Percentiles rank a stretch among this genome's conserved stretches.
Evolutionary conservation across 2,329 filamentous ascomycete species (phyloP).

Genomic region (Arthroderma uncinatum): DNA sequence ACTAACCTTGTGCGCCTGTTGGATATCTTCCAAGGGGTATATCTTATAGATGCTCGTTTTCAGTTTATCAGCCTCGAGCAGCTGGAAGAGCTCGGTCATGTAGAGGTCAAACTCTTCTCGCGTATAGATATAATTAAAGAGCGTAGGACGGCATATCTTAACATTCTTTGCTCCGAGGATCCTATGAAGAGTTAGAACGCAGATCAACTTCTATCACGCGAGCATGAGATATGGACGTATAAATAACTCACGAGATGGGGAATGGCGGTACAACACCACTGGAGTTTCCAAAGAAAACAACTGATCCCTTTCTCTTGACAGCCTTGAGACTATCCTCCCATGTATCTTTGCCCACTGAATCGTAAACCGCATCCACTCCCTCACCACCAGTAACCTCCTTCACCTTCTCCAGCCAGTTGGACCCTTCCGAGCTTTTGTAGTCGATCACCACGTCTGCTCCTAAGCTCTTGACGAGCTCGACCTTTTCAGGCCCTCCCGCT

Average conservation of each 20-base stretch:
- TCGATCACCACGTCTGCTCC: slow-evolving; percentile 64
- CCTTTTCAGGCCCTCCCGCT: slow-evolving; percentile 62
- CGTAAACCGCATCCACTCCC: slow-evolving; percentile 69
- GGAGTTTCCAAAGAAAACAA: slow-evolving; percentile 74
- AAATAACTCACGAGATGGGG: slow-evolving; percentile 45
- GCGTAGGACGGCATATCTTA: slow-evolving; percentile 61
- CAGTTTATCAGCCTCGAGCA: slow-evolving; percentile 58
- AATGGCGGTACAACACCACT: slow-evolving; percentile 66
- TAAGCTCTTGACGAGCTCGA: slow-evolving; percentile 51
- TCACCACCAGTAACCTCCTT: slow-evolving; percentile 71
- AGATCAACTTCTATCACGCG: slow-evolving; percentile 9
- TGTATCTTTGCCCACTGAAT: slow-evolving; percentile 74
- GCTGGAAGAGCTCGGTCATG: slow-evolving; percentile 57
- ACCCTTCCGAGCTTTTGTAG: slow-evolving; percentile 72
- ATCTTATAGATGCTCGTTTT: slow-evolving; percentile 63
- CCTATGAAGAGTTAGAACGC: slow-evolving; percentile 19
- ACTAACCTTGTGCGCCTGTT: slow-evolving; percentile 52
- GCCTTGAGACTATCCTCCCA: slow-evolving; percentile 68
- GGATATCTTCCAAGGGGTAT: slow-evolving; percentile 64
- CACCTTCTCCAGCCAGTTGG: slow-evolving; percentile 66
- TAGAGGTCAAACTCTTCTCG: slow-evolving; percentile 62
- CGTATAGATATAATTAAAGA: slow-evolving; percentile 60
- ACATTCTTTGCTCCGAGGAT: slow-evolving; percentile 62
- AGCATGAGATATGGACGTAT: slow-evolving; percentile 16
- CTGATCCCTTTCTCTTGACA: slow-evolving; percentile 62